phyloP scores from a whole-genome alignment of 2,329 filamentous ascomycete species.

The Hymenoscyphus fructigenus region DNA sequence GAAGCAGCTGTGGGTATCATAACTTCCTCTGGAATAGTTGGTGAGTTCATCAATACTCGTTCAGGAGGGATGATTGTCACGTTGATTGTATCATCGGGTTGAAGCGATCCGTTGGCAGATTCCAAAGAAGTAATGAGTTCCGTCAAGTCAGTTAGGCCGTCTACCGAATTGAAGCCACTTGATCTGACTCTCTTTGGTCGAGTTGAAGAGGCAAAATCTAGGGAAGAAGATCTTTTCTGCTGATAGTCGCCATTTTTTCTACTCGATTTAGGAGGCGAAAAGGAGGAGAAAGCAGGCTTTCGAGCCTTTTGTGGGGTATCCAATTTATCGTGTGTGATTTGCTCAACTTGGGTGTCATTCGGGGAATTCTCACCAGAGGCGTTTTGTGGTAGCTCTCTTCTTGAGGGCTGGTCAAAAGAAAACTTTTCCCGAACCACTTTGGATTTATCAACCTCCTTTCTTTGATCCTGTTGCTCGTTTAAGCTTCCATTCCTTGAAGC shows the following conservation, averaged over 20 bases:
- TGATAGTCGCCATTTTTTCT: background rate
- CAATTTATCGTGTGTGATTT: background rate
- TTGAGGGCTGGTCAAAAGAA: background rate
- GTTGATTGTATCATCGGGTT: conserved; percentile 6
- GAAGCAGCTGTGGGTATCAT: conserved; percentile 11
- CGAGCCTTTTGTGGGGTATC: background rate
- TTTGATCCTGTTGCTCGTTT: conserved; percentile 13
- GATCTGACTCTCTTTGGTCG: conserved; percentile 14
- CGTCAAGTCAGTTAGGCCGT: conserved; percentile 21
- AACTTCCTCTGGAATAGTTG: conserved; percentile 22
- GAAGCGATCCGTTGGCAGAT: conserved; percentile 10
- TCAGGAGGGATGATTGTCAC: conserved; percentile 7
- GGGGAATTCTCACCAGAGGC: background rate
- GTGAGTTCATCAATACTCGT: conserved; percentile 24
- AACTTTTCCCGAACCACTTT: background rate
- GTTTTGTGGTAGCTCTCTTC: background rate
- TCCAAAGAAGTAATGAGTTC: conserved; percentile 19
- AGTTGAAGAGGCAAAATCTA: conserved; percentile 11
- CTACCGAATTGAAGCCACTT: conserved; percentile 21
- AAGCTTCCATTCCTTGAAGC: background rate
- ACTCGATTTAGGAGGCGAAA: background rate
- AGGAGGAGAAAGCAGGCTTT: background rate
- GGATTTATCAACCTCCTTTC: background rate
- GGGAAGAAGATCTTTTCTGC: conserved; percentile 13
- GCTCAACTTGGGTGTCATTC: background rate